Conservation (phyloP, 495 filamentous ascomycete genomes). For the Xylaria castorea region DNA sequence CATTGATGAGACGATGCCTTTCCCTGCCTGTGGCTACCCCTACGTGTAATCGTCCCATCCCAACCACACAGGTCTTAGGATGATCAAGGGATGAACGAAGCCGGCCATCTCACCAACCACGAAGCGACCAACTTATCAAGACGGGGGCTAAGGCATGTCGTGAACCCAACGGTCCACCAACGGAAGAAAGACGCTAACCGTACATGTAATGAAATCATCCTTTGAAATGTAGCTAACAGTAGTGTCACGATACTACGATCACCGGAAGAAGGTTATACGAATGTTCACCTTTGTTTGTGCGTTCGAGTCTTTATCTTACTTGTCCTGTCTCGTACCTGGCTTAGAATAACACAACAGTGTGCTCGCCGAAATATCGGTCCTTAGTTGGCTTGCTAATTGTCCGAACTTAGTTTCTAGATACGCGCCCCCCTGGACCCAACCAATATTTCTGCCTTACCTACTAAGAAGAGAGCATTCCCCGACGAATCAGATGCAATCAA, state of each 20-base stretch:
- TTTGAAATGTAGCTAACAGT: not conserved
- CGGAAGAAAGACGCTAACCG: slow-evolving; percentile 15
- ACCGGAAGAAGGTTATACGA: not conserved
- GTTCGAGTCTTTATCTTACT: not conserved
- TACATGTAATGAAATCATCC: not conserved
- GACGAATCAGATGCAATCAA: slow-evolving; percentile 1
- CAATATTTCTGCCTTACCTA: not conserved
- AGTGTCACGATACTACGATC: slow-evolving; percentile 7
- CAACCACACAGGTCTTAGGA: slow-evolving; percentile 7
- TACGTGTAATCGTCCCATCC: slow-evolving; percentile 24
- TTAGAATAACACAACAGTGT: not conserved
- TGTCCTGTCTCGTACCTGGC: slow-evolving; percentile 4
- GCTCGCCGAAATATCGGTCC: not conserved
- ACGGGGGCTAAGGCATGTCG: not conserved
- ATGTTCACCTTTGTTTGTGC: not conserved
- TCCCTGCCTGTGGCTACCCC: not conserved
- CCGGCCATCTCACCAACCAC: slow-evolving; percentile 12
- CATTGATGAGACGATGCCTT: slow-evolving; percentile 12
- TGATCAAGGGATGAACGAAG: slow-evolving; percentile 14
- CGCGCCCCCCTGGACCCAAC: not conserved
- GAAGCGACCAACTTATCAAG: not conserved
- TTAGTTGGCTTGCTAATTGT: slow-evolving; percentile 19
- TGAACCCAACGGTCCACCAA: slow-evolving; percentile 13
- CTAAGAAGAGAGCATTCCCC: not conserved
- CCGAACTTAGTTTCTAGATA: slow-evolving; percentile 6